Evolutionary conservation across 257 asterid species (phyloP), one percentile per base, ranked within the genome.

Genomic region (Linaria vulgaris): DNA sequence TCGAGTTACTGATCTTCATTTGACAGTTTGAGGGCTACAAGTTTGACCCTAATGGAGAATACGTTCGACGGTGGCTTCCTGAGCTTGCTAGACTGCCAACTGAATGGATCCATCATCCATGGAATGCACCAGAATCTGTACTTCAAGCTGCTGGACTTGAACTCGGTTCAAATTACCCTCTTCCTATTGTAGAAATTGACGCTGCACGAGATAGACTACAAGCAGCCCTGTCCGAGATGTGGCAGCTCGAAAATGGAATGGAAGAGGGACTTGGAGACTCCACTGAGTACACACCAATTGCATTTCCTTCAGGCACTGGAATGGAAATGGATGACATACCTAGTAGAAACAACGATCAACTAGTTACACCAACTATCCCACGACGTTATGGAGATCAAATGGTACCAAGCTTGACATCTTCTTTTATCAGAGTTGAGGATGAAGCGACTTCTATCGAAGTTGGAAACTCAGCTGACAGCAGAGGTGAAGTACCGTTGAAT

Each of bases 261-360:
- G 96, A 89, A 48, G 99, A 89, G 75, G 97, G 97, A 37, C 97
- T 89, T 15, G 99, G 99, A 5, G 99, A 92, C 80, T 89, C 95
- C 0, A 73, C 83, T 17, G 98, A 88, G 6, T 75, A 75, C 11
- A 74, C 74, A 50, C 92, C 88, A 2, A 72, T 81, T 12, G 95
- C 89, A 19, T 87, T 92, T 69, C 97, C 97, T 31, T 85, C 79
- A 9, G 91, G 82, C 70, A 83, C 83, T 34, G 80, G 72, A 12
- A 82, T 85, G 86, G 96, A 91, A 46, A 81, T 74, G 69, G 88
- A 82, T 31, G 67, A 57, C 10, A 90, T 76, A 55, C 90, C 90
- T 0, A 64, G 68, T 38, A 73, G 94, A 74, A 79, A 82, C 82
- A 77, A 72, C 55, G 43, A 59, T 8, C 38, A 6, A 1, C 80